A percentile compares a stretch with the other conserved stretches of the same genome.
Conservation (phyloP, 2,329 filamentous ascomycete genomes). For the Didymella arachidicola region DNA sequence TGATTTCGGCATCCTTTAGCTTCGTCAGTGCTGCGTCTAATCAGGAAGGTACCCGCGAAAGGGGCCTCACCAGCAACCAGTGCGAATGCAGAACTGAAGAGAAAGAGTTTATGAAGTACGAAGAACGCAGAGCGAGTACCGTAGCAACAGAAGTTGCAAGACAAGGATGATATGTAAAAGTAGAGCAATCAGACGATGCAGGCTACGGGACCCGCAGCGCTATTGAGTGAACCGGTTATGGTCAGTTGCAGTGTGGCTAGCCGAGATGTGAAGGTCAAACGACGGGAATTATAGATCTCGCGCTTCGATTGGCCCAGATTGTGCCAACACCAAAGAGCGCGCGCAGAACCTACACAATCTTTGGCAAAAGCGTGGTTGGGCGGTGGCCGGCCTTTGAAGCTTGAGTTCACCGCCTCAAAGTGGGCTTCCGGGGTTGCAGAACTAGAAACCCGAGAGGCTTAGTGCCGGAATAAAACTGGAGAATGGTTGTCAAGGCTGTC, state of each 20-base stretch:
- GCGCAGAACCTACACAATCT: constrained; percentile 31
- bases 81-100: constrained; percentile 27
- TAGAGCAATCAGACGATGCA: constrained; percentile 34
- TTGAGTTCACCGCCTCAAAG: constrained; percentile 42
- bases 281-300: constrained; percentile 30
- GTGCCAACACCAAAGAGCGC: constrained; percentile 28
- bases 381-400: constrained; percentile 32
- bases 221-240: constrained; percentile 32
- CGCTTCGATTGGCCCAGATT: constrained; percentile 33
- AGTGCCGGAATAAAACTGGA: constrained; percentile 38
- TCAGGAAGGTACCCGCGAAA: constrained; percentile 32
- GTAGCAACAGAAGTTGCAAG: constrained; percentile 12
- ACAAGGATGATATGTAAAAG: constrained; percentile 27
- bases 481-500: constrained; percentile 22
- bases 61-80: constrained; percentile 41
- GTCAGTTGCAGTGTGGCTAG: constrained; percentile 30
- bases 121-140: constrained; percentile 8
- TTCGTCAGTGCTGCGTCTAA: constrained; percentile 33
- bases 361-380: constrained; percentile 26
- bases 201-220: constrained; percentile 31
- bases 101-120: constrained; percentile 12
- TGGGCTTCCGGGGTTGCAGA: constrained; percentile 27
- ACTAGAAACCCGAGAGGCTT: constrained; percentile 27
- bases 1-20: constrained; percentile 38
- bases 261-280: constrained; percentile 24